Evolutionary conservation across 2,329 filamentous ascomycete species (phyloP).

Genomic region (Neurospora sp.): DNA sequence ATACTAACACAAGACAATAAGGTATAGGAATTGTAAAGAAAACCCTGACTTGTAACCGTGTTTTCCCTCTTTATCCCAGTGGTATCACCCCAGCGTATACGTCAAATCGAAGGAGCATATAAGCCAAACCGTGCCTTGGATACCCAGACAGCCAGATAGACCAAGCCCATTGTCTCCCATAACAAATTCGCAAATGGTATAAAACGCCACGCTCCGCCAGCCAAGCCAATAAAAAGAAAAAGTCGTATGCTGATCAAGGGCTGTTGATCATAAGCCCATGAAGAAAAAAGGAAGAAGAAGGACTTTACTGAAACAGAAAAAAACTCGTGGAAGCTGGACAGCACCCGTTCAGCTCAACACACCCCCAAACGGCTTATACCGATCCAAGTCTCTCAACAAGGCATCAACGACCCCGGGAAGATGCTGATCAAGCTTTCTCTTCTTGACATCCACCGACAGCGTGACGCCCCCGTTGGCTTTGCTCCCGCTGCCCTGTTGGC

Average conservation of each 20-base stretch:
- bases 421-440: slow-evolving; percentile 17
- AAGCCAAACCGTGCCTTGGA: background rate
- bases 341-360: slow-evolving; percentile 33
- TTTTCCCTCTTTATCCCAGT: background rate
- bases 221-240: background rate
- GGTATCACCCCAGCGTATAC: background rate
- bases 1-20: background rate
- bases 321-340: slow-evolving; percentile 2
- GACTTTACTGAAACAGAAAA: slow-evolving; percentile 9
- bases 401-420: slow-evolving; percentile 19
- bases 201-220: background rate
- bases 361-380: slow-evolving; percentile 57
- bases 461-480: slow-evolving; percentile 4
- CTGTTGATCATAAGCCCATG: slow-evolving; percentile 6
- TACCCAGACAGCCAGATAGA: background rate
- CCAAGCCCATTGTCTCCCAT: background rate
- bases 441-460: slow-evolving; percentile 17
- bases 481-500: slow-evolving; percentile 32
- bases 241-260: too few species aligned
- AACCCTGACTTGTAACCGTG: background rate
- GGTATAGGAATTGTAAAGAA: background rate
- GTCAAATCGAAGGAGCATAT: background rate
- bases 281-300: slow-evolving; percentile 7
- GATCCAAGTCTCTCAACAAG: slow-evolving; percentile 46
- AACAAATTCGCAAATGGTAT: background rate